Evolutionary conservation across 2,329 filamentous ascomycete genomes (phyloP), one percentile per base, ranked within the genome.

Genomic region (Ascochyta pisi): DNA sequence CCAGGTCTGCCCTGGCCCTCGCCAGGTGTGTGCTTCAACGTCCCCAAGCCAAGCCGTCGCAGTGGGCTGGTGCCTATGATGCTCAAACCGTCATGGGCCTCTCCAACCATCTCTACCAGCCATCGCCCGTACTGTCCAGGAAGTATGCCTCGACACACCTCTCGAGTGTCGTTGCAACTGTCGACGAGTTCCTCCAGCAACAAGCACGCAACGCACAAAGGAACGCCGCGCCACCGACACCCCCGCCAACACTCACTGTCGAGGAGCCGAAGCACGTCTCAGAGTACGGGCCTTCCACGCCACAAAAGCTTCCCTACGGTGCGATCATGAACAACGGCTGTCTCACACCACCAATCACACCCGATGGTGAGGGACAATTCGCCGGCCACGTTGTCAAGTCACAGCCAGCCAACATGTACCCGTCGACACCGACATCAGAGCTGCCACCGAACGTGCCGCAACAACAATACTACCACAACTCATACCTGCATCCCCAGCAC

Each of bases 21-120:
- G 89, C 94, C 35, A 85, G 93, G 62, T 94, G 91, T 72, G 92
- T 99, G 61, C 84, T 98, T 10, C 88, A 88, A 69, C 88, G 92
- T 56, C 85, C 88, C 37, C 92, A 96, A 75, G 83, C 88, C 62
- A 86, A 86, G 61, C 88, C 91, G 59, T 85, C 84, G 35, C 89
- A 92, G 63, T 96, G 91, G 90, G 87, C 84, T 55, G 81, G 89
- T 65, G 84, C 86, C 55, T 85, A 86, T 52, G 89, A 92, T 72
- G 86, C 89, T 61, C 80, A 87, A 56, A 90, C 89, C 0, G 80
- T 89, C 16, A 80, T 87, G 58, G 82, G 82, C 59, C 76, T 89
- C 51, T 87, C 86, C 19, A 86, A 89, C 70, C 83, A 88, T 68
- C 77, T 90, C 47, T 83, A 86, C 64, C 83, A 86, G 63, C 88